phyloP scores from a whole-genome alignment of 164 flowering plant genomes.

The Liriodendron chinense region DNA sequence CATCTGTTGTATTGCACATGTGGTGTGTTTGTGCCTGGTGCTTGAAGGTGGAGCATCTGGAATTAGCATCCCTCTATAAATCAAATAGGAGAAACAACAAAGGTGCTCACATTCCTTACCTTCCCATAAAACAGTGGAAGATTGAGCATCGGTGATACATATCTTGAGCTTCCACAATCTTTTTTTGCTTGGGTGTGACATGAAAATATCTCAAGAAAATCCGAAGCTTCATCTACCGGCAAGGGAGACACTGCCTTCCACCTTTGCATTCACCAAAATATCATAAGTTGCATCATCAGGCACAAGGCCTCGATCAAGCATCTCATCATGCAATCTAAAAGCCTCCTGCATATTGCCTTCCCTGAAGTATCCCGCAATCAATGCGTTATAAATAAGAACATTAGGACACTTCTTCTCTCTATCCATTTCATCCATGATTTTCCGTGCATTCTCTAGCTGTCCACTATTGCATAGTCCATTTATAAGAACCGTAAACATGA shows the following conservation, averaged over 20 bases:
- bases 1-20: too few relatives aligned
- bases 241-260: slow-evolving; percentile 16
- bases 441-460: slow-evolving; percentile 52
- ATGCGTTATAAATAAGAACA: slow-evolving; percentile 50
- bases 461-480: slow-evolving; percentile 64
- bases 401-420: slow-evolving; percentile 36
- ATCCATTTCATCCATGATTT: slow-evolving; percentile 61
- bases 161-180: background rate
- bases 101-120: background rate
- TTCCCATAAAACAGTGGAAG: background rate
- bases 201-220: background rate
- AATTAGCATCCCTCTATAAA: too few relatives aligned
- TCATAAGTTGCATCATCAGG: slow-evolving; percentile 65
- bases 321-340: slow-evolving; percentile 69
- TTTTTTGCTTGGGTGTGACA: background rate
- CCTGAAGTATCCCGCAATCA: slow-evolving; percentile 66
- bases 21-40: too few relatives aligned
- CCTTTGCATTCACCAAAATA: slow-evolving; percentile 53
- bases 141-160: background rate
- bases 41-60: too few relatives aligned
- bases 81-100: too few relatives aligned
- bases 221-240: background rate
- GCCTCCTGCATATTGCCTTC: slow-evolving; percentile 74
- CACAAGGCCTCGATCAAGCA: slow-evolving; percentile 73
- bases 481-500: slow-evolving; percentile 45